These are phyloP conservation scores for Boechera stricta DNA, from an alignment of 345 rosid species.

Conservation along the genomic window DNA sequence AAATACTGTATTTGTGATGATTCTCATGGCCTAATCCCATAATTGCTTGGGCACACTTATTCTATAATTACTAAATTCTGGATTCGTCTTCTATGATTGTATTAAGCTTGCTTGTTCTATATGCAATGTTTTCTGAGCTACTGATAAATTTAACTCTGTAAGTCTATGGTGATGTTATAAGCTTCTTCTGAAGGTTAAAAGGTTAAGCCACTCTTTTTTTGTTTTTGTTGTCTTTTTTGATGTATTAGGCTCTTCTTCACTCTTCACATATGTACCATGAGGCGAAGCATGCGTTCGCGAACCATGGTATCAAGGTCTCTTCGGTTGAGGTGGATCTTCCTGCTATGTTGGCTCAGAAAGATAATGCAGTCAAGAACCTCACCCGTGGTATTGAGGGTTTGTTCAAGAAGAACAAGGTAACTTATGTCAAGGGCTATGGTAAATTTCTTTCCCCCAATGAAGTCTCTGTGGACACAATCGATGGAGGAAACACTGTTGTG, in stretches of 20 bases:
- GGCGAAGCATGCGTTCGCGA: slow-evolving; percentile 79
- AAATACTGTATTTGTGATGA: slow-evolving; percentile 10
- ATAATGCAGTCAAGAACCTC: slow-evolving; percentile 73
- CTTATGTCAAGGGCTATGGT: slow-evolving; percentile 85
- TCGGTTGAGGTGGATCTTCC: slow-evolving; percentile 86
- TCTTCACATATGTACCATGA: slow-evolving; percentile 95
- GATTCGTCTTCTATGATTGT: neutral
- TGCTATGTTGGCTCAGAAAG: slow-evolving; percentile 93
- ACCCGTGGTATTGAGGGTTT: slow-evolving; percentile 88
- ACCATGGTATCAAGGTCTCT: slow-evolving; percentile 75
- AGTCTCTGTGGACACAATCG: slow-evolving; percentile 75
- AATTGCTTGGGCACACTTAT: neutral
- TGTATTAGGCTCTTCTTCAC: slow-evolving; percentile 81
- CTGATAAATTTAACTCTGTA: too few relatives aligned
- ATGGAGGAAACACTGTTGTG: slow-evolving; percentile 71
- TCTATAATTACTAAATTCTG: neutral
- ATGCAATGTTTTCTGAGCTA: neutral
- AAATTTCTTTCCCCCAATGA: slow-evolving; percentile 76
- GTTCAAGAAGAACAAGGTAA: slow-evolving; percentile 91
- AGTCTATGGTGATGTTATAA: neutral
- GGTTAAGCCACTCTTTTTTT: neutral
- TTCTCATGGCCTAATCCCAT: neutral
- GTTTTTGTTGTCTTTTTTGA: neutral
- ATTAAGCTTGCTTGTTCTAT: neutral
- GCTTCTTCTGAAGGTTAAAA: neutral